These are phyloP conservation scores for Neocucurbitaria cava DNA, from an alignment of 2,329 filamentous ascomycete genomes.

Conservation along the genomic window DNA sequence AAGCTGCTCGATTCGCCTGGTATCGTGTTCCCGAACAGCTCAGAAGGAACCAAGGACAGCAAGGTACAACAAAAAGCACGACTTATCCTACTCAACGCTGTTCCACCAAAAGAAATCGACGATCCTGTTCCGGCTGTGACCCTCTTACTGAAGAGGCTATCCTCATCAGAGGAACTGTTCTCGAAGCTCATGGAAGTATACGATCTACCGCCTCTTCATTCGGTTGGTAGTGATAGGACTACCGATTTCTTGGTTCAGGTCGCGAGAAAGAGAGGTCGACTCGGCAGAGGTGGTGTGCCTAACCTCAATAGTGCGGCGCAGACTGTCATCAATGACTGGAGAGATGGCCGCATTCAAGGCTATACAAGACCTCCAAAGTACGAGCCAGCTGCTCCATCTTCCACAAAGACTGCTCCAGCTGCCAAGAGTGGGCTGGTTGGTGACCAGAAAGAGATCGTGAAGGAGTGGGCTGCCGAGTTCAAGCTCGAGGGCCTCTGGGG, in stretches of 20 bases:
- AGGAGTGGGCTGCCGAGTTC: conserved; percentile 93
- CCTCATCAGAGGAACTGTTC: conserved; percentile 74
- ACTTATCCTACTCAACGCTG: conserved; percentile 85
- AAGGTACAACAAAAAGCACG: conserved; percentile 78
- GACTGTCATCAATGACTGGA: conserved; percentile 95
- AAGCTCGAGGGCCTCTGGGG: conserved; percentile 93
- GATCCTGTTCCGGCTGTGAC: conserved; percentile 89
- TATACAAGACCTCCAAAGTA: conserved; percentile 82
- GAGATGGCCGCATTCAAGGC: conserved; percentile 91
- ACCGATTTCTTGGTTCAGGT: conserved; percentile 95
- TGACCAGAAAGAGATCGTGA: conserved; percentile 84
- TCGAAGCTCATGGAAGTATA: conserved; percentile 84
- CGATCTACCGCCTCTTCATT: conserved; percentile 79
- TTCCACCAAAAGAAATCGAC: conserved; percentile 92
- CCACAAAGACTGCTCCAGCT: conserved; percentile 48
- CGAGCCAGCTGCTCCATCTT: conserved; percentile 58
- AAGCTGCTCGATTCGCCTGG: conserved; percentile 93
- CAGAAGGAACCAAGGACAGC: conserved; percentile 54
- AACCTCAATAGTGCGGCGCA: conserved; percentile 88
- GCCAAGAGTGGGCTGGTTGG: conserved; percentile 52
- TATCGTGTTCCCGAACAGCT: conserved; percentile 82
- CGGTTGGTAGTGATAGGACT: conserved; percentile 73
- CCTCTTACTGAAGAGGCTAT: conserved; percentile 82
- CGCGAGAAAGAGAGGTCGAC: conserved; percentile 85
- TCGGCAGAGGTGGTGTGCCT: conserved; percentile 88